A percentile compares a stretch with the other conserved stretches of the same genome.
These are phyloP conservation scores for Leccinum idahoense DNA, from an alignment of 1,284 basidiomycete species.

Conservation along the genomic window DNA sequence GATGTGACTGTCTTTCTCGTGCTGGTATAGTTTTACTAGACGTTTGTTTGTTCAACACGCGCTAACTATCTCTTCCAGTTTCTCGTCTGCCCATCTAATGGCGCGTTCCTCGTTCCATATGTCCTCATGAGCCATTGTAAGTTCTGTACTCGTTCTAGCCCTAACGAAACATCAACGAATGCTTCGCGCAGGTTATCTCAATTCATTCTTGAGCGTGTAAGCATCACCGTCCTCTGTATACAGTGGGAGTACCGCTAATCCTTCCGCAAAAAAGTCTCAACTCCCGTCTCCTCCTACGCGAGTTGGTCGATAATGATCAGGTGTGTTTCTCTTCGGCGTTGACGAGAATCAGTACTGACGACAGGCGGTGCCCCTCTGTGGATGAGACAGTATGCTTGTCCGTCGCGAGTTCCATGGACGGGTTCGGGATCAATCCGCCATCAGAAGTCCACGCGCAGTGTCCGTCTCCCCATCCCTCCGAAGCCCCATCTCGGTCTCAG, in stretches of 20 bases:
- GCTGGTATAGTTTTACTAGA: slow-evolving; percentile 14
- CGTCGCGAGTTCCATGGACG: slow-evolving; percentile 21
- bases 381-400: slow-evolving; percentile 16
- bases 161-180: neutral
- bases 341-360: neutral
- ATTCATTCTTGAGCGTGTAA: slow-evolving; percentile 32
- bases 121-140: slow-evolving; percentile 31
- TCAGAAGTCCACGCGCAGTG: slow-evolving; percentile 8
- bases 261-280: slow-evolving; percentile 25
- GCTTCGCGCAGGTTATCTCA: slow-evolving; percentile 21
- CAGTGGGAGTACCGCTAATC: neutral
- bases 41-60: neutral
- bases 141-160: neutral
- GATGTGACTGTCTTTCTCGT: slow-evolving; percentile 29
- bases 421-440: slow-evolving; percentile 14
- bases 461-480: slow-evolving; percentile 7
- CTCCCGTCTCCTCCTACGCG: slow-evolving; percentile 27
- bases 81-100: slow-evolving; percentile 29
- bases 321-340: slow-evolving; percentile 6
- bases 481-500: neutral
- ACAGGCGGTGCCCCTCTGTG: too few species aligned
- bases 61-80: slow-evolving; percentile 18
- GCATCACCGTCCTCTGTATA: neutral
- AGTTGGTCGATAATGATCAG: slow-evolving; percentile 24
- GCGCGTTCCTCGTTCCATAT: slow-evolving; percentile 29